Percentiles rank a stretch among this genome's conserved stretches.
Conservation (phyloP, 2,329 filamentous ascomycete species). For the Claviceps arundinis region DNA sequence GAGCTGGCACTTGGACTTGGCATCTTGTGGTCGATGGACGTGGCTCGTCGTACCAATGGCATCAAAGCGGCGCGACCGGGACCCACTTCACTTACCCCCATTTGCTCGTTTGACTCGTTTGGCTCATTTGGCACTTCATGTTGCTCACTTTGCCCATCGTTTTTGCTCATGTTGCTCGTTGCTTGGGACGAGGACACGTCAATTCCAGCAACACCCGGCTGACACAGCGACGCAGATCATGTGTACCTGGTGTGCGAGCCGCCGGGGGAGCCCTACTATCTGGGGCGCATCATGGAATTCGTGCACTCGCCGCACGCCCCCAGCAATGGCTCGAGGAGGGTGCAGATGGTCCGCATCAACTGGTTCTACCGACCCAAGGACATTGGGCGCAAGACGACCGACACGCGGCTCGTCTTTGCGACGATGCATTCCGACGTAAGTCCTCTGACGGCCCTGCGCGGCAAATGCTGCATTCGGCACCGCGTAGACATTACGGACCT, state of each 20-base stretch:
- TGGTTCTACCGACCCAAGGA: conserved; percentile 98
- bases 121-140: no score
- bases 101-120: background rate
- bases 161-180: no score
- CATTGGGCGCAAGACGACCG: conserved; percentile 80
- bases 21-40: background rate
- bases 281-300: conserved; percentile 98
- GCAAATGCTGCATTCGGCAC: conserved; percentile 85
- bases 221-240: conserved; percentile 39
- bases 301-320: conserved; percentile 64
- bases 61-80: conserved; percentile 6
- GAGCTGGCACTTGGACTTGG: background rate
- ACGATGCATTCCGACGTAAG: conserved; percentile 98
- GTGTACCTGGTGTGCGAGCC: conserved; percentile 96
- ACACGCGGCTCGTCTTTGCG: conserved; percentile 82
- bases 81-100: conserved; percentile 2
- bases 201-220: conserved; percentile 7
- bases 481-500: conserved; percentile 72
- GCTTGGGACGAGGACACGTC: conserved; percentile 3
- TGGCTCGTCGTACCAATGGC: conserved; percentile 2
- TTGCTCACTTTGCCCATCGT: no score
- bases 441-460: conserved; percentile 80
- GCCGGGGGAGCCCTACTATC: conserved; percentile 93
- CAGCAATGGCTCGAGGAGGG: conserved; percentile 53
- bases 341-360: conserved; percentile 86